A percentile compares a stretch with the other conserved stretches of the same genome.
Conservation (phyloP, 305 asterid genomes). For the Salvia sclarea region DNA sequence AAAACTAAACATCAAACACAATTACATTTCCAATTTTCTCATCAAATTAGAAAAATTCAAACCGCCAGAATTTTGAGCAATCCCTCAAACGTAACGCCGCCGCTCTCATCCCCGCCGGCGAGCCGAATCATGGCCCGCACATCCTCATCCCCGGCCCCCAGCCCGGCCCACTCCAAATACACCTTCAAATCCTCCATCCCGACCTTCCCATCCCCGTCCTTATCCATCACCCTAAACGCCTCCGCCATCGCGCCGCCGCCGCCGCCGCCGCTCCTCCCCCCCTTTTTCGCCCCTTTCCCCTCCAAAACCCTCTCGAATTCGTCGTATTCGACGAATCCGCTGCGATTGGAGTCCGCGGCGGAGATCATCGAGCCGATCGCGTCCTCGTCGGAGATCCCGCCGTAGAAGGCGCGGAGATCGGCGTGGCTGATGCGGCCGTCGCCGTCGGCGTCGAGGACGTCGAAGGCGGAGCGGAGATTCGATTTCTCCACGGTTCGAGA, state of each 20-base stretch:
- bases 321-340: conserved; percentile 75
- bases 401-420: conserved; percentile 65
- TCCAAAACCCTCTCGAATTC: conserved; percentile 74
- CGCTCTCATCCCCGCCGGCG: conserved; percentile 61
- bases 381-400: conserved; percentile 41
- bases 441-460: conserved; percentile 70
- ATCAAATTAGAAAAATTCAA: conserved; percentile 26
- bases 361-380: conserved; percentile 65
- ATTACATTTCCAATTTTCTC: neutral
- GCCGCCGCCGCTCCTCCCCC: neutral
- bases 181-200: conserved; percentile 64
- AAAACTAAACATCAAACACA: neutral
- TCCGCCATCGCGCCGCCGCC: conserved; percentile 57
- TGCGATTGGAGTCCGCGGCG: conserved; percentile 60
- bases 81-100: conserved; percentile 68
- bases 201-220: conserved; percentile 85
- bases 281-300: conserved; percentile 10
- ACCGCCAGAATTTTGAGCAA: conserved; percentile 63
- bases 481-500: conserved; percentile 29
- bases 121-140: conserved; percentile 67
- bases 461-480: conserved; percentile 67
- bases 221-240: conserved; percentile 79
- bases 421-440: conserved; percentile 75
- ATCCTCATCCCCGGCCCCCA: conserved; percentile 67
- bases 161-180: conserved; percentile 65